Evolutionary conservation across 1,284 basidiomycete genomes (phyloP).

Genomic region (Microbotryomycetes sp.): DNA sequence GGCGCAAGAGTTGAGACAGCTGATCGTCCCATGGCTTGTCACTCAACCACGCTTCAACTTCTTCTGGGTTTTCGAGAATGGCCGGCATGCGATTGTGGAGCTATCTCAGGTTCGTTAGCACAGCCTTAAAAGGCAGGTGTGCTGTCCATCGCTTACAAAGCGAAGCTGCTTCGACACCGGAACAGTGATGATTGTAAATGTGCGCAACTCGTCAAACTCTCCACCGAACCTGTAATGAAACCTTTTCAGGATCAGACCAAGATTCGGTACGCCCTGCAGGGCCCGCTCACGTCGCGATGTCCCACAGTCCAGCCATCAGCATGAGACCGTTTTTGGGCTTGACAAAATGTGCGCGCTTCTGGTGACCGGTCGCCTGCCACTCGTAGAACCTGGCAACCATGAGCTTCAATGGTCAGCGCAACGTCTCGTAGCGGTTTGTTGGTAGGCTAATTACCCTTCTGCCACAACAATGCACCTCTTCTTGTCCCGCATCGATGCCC

Average conservation of each 20-base stretch:
- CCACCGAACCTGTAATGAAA: conserved; percentile 45
- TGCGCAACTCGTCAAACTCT: conserved; percentile 57
- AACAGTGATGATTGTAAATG: conserved; percentile 86
- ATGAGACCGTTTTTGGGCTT: conserved; percentile 53
- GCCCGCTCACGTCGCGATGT: conserved; percentile 49
- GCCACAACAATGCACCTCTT: conserved; percentile 71
- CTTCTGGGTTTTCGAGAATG: conserved; percentile 58
- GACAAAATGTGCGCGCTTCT: conserved; percentile 68
- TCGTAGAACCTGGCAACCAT: conserved; percentile 85
- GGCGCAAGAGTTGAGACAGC: conserved; percentile 58
- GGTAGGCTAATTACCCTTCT: conserved; percentile 55
- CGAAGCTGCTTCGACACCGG: conserved; percentile 40
- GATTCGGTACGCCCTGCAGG: conserved; percentile 10
- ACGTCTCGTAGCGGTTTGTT: conserved; percentile 22
- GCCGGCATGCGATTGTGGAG: conserved; percentile 90
- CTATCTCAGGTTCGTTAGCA: conserved; percentile 4
- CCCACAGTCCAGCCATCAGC: conserved; percentile 83
- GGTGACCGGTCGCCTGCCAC: conserved; percentile 74
- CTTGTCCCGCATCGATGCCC: conserved; percentile 31
- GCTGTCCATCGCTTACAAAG: conserved; percentile 33
- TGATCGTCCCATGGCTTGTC: conserved; percentile 54
- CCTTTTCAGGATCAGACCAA: too few species aligned
- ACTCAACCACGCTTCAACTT: conserved; percentile 66
- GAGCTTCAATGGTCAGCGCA: conserved; percentile 22
- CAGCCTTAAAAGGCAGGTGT: conserved; percentile 21